Evolutionary conservation across 192 early-diverging fungal species (phyloP), one percentile per base, ranked within the genome.

Genomic region (Haplosporangium gracile): DNA sequence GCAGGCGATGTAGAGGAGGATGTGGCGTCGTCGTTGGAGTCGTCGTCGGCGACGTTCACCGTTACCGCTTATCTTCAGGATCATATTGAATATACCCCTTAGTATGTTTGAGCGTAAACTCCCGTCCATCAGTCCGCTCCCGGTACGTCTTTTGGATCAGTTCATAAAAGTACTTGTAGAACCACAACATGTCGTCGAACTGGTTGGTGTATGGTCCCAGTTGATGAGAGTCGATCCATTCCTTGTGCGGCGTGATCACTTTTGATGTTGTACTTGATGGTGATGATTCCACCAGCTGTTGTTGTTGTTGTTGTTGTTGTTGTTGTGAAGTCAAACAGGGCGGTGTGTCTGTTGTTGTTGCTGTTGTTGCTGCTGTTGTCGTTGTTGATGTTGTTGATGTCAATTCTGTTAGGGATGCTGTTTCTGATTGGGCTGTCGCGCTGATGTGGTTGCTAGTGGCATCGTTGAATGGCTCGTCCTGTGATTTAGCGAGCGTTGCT

Each of bases 101-200:
- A 43, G 86, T 87, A 63, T 94, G 93, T 70, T 75, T 89, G 22
- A 75, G 53, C 39, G 92, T 94, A 80, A 94, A 97, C 47, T 69
- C 68, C 57, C 85, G 88, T n/a, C 80, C 80, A n/a, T 89, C 90
- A 24, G 93, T 90, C 45, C 90, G 83, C n/a, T 89, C 88, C 69
- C 90, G 88, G 85, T 99, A 99, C 38, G 92, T 88, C 60, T 84
- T 85, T 85, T 99, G 98, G 38, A 99, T 97, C 26, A 95, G 65
- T 60, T 96, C 93, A 83, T 97, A 99, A 89, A 98, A 96, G 77
- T 93, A 93, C 82, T 95, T 96, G 91, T 96, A 99, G 82, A 97
- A 98, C 86, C 93, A 98, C 89, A 99, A 88, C 69, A 99, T 90
- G 81, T 96, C 93, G 77, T 99, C 98, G 83, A 95, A 97, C 74